Evolutionary conservation across 768 basidiomycete species (phyloP), one percentile per base, ranked within the genome.

Genomic region (Mrakia hoshinonis): DNA sequence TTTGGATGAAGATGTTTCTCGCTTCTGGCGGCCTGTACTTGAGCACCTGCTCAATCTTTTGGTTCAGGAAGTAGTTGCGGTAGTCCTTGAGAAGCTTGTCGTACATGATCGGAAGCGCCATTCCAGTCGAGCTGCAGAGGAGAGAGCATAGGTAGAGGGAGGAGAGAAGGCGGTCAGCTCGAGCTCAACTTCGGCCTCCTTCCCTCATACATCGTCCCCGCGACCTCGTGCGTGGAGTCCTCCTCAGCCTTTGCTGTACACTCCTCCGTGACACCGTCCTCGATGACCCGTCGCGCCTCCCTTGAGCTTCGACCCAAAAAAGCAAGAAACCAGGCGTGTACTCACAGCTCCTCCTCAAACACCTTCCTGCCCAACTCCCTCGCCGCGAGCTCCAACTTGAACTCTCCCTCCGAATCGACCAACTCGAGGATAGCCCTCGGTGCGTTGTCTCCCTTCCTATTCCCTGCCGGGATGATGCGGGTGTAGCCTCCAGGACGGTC

Each of bases 401-500:
- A 81, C 81, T 99, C 96, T 70, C 85, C 83, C 20, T 92, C 91
- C 76, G 90, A 89, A 82, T 98, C 96, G 38, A 98, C 94, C n/a
- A 99, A 83, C 79, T 95, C 91, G 54, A 99, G 80, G 74, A 99
- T 86, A 4, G 94, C 93, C 76, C 88, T 84, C 1, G 93, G 92
- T 31, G 96, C 96, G 76, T 94, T 91, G 82, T 99, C 96, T 18
- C 94, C 93, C 69, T 81, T 83, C 6, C 95, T 86, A 78, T 89
- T 85, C n/a, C 94, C 95, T 74, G 87, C 90, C 78, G 88, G 91
- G 79, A 92, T 87, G 73, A 98, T 88, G 29, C 96, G 87, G 6
- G 95, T 98, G 82, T 97, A 99, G 11, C 96, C 96, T 1, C 96
- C 96, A 2, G 88, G 87, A 3, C 96, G 86, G 20, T 83, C 75